Conservation (phyloP, 2,329 filamentous ascomycete species). For the Coniochaeta sp. region DNA sequence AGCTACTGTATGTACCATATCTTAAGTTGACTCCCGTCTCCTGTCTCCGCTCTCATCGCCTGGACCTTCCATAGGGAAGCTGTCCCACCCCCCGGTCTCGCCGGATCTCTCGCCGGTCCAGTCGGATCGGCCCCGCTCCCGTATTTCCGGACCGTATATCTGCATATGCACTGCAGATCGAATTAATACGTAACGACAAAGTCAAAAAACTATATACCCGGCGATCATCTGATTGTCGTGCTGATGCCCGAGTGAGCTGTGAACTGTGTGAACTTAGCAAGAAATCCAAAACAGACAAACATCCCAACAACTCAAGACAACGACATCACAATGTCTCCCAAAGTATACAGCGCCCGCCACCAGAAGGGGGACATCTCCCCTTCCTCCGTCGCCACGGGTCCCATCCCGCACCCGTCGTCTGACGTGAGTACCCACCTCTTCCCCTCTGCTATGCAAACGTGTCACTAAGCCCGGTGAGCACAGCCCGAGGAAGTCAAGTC, state of each 20-base stretch:
- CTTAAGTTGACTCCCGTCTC: too few species aligned
- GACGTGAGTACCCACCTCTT: conserved; percentile 8
- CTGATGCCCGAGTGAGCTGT: too few species aligned
- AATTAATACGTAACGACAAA: not conserved
- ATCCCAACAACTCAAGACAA: not conserved
- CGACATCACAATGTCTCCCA: not conserved
- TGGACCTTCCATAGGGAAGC: too few species aligned
- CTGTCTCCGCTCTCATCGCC: too few species aligned
- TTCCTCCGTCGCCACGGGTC: not conserved
- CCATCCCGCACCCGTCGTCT: conserved; percentile 10
- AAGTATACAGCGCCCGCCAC: not conserved
- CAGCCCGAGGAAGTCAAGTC: conserved; percentile 20
- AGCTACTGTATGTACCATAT: too few species aligned
- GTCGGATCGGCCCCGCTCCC: not conserved
- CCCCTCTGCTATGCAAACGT: not conserved
- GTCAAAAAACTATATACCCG: too few species aligned
- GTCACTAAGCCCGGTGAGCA: not conserved
- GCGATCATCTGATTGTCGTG: not conserved
- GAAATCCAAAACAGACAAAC: not conserved
- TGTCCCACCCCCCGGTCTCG: too few species aligned
- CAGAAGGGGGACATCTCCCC: not conserved
- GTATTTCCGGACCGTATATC: not conserved
- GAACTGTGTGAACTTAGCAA: too few species aligned
- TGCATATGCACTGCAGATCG: too few species aligned
- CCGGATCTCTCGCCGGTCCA: not conserved